Evolutionary conservation across 2,329 filamentous ascomycete genomes (phyloP).

Genomic region (Botryotinia calthae): DNA sequence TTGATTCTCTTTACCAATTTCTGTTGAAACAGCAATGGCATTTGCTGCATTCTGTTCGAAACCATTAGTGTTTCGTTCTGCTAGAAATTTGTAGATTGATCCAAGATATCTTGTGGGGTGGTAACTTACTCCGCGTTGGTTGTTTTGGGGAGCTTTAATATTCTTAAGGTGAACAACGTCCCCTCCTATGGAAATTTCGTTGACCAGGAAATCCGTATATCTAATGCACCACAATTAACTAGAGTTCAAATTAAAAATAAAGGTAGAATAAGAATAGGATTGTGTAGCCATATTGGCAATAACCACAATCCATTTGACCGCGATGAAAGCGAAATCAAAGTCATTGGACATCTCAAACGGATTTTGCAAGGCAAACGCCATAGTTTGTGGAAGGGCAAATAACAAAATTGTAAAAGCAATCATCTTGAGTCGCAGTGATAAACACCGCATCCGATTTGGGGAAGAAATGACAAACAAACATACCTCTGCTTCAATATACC

Average conservation of each 20-base stretch:
- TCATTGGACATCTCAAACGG: neutral
- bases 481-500: conserved; percentile 68
- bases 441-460: neutral
- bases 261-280: neutral
- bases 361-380: neutral
- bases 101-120: neutral
- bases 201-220: conserved; percentile 74
- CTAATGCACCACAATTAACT: conserved; percentile 39
- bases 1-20: conserved; percentile 12
- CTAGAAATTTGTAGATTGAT: neutral
- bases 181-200: conserved; percentile 65
- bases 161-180: conserved; percentile 60
- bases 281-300: neutral
- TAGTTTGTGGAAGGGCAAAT: neutral
- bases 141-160: conserved; percentile 26
- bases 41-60: conserved; percentile 1
- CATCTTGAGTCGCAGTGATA: neutral
- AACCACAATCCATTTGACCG: neutral
- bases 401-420: neutral
- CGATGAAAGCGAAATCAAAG: neutral
- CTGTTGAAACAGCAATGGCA: neutral
- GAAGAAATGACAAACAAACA: conserved; percentile 19
- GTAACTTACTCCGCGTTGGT: conserved; percentile 1
- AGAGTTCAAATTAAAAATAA: neutral
- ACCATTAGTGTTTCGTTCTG: neutral